phyloP scores from a whole-genome alignment of 1,284 basidiomycete species.

The Somion occarium region DNA sequence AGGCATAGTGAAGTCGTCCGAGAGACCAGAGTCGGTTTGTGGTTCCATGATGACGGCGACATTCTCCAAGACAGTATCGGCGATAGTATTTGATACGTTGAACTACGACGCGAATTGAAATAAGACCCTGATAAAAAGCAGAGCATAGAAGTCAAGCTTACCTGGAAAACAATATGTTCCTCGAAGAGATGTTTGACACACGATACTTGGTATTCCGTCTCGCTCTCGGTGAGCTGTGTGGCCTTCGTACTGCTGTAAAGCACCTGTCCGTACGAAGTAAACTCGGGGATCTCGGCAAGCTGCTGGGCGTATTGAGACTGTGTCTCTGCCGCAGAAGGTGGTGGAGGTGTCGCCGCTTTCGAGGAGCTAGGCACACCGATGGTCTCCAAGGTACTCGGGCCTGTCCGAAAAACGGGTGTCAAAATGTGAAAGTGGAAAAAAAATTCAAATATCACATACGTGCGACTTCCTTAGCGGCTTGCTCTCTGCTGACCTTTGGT shows the following conservation, averaged over 20 bases:
- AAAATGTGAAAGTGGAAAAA: conserved; percentile 1
- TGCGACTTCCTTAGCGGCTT: conserved; percentile 81
- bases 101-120: conserved; percentile 55
- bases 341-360: conserved; percentile 58
- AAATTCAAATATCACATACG: conserved; percentile 45
- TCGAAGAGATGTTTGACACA: conserved; percentile 97
- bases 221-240: conserved; percentile 88
- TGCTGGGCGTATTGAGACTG: conserved; percentile 87
- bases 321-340: conserved; percentile 73
- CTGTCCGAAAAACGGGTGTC: conserved; percentile 32
- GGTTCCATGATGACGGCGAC: conserved; percentile 93
- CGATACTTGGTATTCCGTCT: conserved; percentile 97
- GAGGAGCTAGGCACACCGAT: conserved; percentile 66
- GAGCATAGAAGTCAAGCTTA: conserved; percentile 27
- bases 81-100: conserved; percentile 97
- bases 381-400: conserved; percentile 80
- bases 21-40: conserved; percentile 69
- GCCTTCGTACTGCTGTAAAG: conserved; percentile 85
- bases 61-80: conserved; percentile 95
- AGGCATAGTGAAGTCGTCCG: conserved; percentile 95
- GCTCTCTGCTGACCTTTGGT: conserved; percentile 88
- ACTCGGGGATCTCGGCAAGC: conserved; percentile 82
- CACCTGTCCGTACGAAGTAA: conserved; percentile 82
- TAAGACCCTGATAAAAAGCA: not conserved
- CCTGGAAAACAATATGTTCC: conserved; percentile 95